Conservation (phyloP, 1,284 basidiomycete genomes). For the Chiua sp. region DNA sequence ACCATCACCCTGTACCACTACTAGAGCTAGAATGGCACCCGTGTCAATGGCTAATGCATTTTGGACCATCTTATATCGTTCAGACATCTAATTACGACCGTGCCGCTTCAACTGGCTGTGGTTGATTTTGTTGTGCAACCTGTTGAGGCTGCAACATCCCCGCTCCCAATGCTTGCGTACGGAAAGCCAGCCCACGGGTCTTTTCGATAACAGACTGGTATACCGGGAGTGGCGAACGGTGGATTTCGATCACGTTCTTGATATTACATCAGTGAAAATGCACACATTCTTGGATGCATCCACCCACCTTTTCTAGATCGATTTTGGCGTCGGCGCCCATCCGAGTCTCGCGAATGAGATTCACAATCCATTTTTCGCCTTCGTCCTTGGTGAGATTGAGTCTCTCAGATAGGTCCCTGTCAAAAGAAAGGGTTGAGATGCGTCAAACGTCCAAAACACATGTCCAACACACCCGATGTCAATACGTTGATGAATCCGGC, state of each 20-base stretch:
- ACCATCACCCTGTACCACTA: not conserved
- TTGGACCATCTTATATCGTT: constrained; percentile 15
- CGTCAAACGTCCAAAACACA: not conserved
- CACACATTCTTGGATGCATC: not conserved
- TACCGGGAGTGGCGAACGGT: constrained; percentile 87
- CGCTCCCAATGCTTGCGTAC: constrained; percentile 90
- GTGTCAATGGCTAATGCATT: not conserved
- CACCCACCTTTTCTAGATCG: constrained; percentile 85
- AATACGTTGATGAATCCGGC: constrained; percentile 95
- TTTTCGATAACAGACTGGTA: constrained; percentile 98
- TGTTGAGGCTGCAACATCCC: constrained; percentile 70
- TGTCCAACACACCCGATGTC: constrained; percentile 80
- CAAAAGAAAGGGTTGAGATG: not conserved
- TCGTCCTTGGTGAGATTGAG: constrained; percentile 93
- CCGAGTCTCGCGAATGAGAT: constrained; percentile 95
- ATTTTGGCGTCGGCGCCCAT: constrained; percentile 98
- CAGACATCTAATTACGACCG: constrained; percentile 19
- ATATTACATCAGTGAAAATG: constrained; percentile 11
- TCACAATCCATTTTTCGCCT: constrained; percentile 99
- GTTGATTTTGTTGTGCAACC: constrained; percentile 36
- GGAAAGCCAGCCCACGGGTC: constrained; percentile 90
- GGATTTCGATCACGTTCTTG: constrained; percentile 96
- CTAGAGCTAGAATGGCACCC: too few species aligned
- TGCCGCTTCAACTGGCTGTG: constrained; percentile 39
- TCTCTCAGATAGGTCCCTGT: constrained; percentile 89